Conservation (phyloP, 1,284 basidiomycete genomes). For the Farysia itapuensis region DNA sequence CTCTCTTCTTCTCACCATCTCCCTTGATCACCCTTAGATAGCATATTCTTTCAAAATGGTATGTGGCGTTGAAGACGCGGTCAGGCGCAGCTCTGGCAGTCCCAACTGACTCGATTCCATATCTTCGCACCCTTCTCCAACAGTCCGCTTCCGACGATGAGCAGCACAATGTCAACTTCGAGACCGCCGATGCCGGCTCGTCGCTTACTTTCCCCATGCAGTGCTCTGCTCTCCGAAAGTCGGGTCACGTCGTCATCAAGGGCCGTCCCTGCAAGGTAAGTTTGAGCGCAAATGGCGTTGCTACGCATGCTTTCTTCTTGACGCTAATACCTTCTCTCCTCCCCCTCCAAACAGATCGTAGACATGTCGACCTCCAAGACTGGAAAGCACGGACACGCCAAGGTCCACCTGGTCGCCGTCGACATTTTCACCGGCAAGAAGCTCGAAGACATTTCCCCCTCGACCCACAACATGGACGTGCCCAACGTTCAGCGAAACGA, state of each 20-base stretch:
- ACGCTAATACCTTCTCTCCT: background rate
- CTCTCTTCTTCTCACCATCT: background rate
- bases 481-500: conserved; percentile 89
- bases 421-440: conserved; percentile 66
- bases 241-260: conserved; percentile 97
- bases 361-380: conserved; percentile 99
- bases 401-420: conserved; percentile 94
- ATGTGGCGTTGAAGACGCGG: too few relatives aligned
- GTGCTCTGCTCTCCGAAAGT: conserved; percentile 90
- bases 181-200: conserved; percentile 65
- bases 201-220: conserved; percentile 70
- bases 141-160: conserved; percentile 70
- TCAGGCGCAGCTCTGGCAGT: background rate
- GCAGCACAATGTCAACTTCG: conserved; percentile 84
- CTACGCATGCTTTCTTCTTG: conserved; percentile 1
- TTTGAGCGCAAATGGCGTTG: background rate
- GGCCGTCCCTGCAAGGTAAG: conserved; percentile 85
- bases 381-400: conserved; percentile 95
- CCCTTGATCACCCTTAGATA: background rate
- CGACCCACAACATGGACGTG: conserved; percentile 98
- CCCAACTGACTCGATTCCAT: background rate
- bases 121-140: background rate
- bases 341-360: conserved; percentile 40
- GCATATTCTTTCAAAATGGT: background rate
- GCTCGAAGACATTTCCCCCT: conserved; percentile 91